These are phyloP conservation scores for Ceratocystis lukuohia DNA, from an alignment of 2,329 filamentous ascomycete genomes.

Conservation along the genomic window DNA sequence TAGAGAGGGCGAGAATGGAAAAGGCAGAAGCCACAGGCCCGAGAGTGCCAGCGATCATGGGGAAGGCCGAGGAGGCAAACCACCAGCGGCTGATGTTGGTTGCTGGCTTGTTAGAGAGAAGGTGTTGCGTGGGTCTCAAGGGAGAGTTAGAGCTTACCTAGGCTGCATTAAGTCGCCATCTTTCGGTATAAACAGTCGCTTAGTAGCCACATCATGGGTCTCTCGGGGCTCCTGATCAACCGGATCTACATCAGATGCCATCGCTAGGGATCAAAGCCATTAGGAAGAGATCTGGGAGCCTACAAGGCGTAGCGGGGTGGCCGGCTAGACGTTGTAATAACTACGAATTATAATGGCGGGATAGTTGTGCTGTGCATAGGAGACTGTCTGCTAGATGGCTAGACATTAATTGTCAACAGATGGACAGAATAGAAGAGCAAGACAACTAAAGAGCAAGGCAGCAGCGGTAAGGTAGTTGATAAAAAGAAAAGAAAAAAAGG, in stretches of 20 bases:
- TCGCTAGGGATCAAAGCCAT: neutral
- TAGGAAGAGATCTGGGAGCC: neutral
- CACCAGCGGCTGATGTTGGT: slow-evolving; percentile 41
- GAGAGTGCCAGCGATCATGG: slow-evolving; percentile 69
- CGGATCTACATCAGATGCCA: neutral
- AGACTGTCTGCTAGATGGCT: no score
- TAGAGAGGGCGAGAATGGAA: slow-evolving; percentile 74
- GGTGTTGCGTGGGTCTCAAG: no score
- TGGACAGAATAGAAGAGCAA: no score
- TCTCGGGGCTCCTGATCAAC: neutral
- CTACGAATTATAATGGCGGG: no score
- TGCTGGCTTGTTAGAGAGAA: neutral
- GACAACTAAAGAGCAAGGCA: no score
- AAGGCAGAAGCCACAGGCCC: slow-evolving; percentile 80
- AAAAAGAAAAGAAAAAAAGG: neutral
- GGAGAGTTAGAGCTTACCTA: neutral
- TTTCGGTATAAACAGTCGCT: neutral
- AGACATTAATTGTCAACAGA: no score
- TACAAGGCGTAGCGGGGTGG: neutral
- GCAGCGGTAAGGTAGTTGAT: neutral
- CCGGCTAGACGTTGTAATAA: neutral
- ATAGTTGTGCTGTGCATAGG: no score
- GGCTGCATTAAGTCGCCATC: neutral
- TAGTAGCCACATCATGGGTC: neutral
- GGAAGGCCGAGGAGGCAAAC: slow-evolving; percentile 53